A percentile compares a stretch with the other conserved stretches of the same genome.
Evolutionary conservation across 2,329 filamentous ascomycete species (phyloP).

Genomic region (Xenoacremonium recifei): DNA sequence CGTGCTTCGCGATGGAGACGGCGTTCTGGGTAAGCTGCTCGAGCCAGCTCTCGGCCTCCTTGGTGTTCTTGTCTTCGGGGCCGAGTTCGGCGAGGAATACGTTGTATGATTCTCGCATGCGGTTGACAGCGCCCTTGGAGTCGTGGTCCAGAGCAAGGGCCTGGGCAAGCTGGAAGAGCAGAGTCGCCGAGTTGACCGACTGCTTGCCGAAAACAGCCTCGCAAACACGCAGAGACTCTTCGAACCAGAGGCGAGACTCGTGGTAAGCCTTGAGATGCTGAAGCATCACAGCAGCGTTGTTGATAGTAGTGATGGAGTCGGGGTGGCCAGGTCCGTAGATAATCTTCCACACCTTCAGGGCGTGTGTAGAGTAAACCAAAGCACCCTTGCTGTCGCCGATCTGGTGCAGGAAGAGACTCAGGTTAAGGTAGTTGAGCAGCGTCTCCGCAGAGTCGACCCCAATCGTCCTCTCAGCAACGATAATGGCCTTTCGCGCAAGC

Average conservation of each 20-base stretch:
- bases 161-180: slow-evolving; percentile 96
- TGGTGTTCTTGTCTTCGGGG: slow-evolving; percentile 91
- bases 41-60: slow-evolving; percentile 95
- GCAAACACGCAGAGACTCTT: slow-evolving; percentile 84
- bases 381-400: slow-evolving; percentile 85
- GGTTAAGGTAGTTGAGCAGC: slow-evolving; percentile 91
- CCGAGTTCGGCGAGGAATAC: slow-evolving; percentile 90
- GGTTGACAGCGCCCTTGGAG: slow-evolving; percentile 83
- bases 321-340: slow-evolving; percentile 93
- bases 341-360: slow-evolving; percentile 92
- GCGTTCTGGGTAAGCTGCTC: slow-evolving; percentile 95
- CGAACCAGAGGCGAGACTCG: slow-evolving; percentile 95
- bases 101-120: slow-evolving; percentile 95
- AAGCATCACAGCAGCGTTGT: slow-evolving; percentile 98
- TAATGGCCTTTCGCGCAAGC: slow-evolving; percentile 92
- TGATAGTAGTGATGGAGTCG: slow-evolving; percentile 97
- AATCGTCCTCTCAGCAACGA: slow-evolving; percentile 90
- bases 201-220: slow-evolving; percentile 86
- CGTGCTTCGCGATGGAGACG: slow-evolving; percentile 89
- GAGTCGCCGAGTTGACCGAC: slow-evolving; percentile 89
- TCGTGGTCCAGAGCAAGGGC: slow-evolving; percentile 94
- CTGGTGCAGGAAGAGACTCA: slow-evolving; percentile 91
- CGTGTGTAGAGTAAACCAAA: slow-evolving; percentile 87
- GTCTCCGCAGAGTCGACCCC: slow-evolving; percentile 94
- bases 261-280: slow-evolving; percentile 93